Evolutionary conservation across 352 stramenopile genomes (phyloP).

Genomic region (Pythium insidiosum): DNA sequence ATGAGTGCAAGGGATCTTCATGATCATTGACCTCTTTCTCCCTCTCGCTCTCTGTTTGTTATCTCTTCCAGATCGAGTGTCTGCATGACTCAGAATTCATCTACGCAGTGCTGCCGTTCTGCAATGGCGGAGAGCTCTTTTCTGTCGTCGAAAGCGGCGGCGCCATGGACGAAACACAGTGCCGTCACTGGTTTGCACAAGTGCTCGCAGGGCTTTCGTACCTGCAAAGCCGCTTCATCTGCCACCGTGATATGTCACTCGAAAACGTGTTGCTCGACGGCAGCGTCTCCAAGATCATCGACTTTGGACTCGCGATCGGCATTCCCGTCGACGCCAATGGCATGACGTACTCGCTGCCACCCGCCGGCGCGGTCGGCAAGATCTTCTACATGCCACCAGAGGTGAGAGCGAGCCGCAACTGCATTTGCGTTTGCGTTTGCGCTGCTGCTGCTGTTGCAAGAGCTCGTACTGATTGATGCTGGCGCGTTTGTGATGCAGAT

Average conservation of each 20-base stretch:
- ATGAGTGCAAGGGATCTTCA: no score
- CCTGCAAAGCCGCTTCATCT: constrained; percentile 79
- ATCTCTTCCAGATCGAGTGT: constrained; percentile 53
- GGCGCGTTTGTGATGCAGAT: constrained; percentile 31
- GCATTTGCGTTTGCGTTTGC: no score
- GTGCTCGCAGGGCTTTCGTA: constrained; percentile 73
- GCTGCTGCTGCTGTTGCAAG: no score
- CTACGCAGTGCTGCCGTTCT: constrained; percentile 80
- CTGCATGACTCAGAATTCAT: constrained; percentile 81
- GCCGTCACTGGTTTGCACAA: constrained; percentile 80
- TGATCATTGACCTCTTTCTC: no score
- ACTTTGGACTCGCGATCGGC: constrained; percentile 80
- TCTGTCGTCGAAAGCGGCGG: constrained; percentile 76
- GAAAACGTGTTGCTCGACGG: constrained; percentile 83
- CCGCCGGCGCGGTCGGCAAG: constrained; percentile 76
- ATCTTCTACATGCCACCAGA: constrained; percentile 89
- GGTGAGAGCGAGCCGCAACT: no score
- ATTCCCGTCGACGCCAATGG: constrained; percentile 76
- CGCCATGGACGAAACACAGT: constrained; percentile 69
- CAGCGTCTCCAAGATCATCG: constrained; percentile 83
- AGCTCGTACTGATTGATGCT: neutral
- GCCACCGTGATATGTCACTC: constrained; percentile 83
- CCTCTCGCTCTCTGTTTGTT: no score
- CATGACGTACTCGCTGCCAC: constrained; percentile 82
- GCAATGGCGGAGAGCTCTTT: constrained; percentile 78